Evolutionary conservation across 1,139 yeast species (phyloP).

Genomic region (Magnusiomyces tetraspermus): DNA sequence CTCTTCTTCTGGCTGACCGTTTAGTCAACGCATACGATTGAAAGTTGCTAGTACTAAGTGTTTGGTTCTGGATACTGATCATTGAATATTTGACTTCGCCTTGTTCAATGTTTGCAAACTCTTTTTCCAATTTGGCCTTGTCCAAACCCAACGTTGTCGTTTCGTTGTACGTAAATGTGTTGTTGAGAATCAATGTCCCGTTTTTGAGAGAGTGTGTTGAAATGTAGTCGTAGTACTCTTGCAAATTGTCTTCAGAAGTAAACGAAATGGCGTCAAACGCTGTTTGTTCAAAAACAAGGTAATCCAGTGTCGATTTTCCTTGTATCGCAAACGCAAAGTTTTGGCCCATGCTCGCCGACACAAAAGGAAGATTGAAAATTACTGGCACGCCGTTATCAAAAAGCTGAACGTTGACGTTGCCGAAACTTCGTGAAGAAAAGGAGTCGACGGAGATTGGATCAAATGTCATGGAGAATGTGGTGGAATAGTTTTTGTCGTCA

Average conservation of each 20-base stretch:
- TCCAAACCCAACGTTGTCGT: conserved; percentile 8
- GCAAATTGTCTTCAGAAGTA: conserved; percentile 7
- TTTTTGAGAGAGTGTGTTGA: conserved; percentile 8
- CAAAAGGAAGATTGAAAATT: conserved; percentile 7
- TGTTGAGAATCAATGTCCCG: conserved; percentile 12
- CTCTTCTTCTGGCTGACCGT: conserved; percentile 10
- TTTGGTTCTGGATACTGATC: conserved; percentile 10
- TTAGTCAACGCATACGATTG: conserved; percentile 11
- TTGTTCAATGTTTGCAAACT: conserved; percentile 8
- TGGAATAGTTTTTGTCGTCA: conserved; percentile 3
- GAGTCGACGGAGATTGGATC: conserved; percentile 12
- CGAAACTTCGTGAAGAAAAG: conserved; percentile 10
- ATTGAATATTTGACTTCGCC: conserved; percentile 7
- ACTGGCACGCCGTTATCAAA: conserved; percentile 12
- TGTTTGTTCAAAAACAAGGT: conserved; percentile 8
- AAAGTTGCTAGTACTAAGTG: conserved; percentile 7
- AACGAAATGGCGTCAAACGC: conserved; percentile 9
- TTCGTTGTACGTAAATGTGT: conserved; percentile 11
- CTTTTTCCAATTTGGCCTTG: conserved; percentile 5
- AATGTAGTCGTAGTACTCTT: conserved; percentile 9
- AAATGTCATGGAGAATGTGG: conserved; percentile 12
- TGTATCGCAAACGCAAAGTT: conserved; percentile 11
- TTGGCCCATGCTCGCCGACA: conserved; percentile 4
- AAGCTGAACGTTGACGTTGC: conserved; percentile 10
- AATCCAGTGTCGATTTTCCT: conserved; percentile 12